Evolutionary conservation across 371 early-diverging fungal genomes (phyloP), one percentile per base, ranked within the genome.

Genomic region (Rhizomucor pusillus): DNA sequence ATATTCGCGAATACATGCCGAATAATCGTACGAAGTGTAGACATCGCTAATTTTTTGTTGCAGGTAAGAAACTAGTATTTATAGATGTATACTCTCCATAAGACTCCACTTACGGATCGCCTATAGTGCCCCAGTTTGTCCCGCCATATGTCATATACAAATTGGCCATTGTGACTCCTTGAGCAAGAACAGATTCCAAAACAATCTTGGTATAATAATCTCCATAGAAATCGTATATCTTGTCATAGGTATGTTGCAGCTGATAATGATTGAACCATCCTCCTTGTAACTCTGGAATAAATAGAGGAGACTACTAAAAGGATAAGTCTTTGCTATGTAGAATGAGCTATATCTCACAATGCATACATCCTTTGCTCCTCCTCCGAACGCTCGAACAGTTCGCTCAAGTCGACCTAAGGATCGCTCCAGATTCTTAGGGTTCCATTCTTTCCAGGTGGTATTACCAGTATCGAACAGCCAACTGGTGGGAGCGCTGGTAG

Each of bases 61-160:
- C 14, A 19, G n/a, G n/a, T 33, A 16, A 29, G 35, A 7, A 14
- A 37, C n/a, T n/a, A n/a, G n/a, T n/a, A n/a, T n/a, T n/a, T n/a
- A n/a, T n/a, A n/a, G n/a, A n/a, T n/a, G 2, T 24, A 23, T 41
- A 37, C 39, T 19, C 19, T 14, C 3, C 29, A 40, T 13, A 39
- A 22, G 13, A 7, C 16, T 29, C 29, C 0, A 79, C 81, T 77
- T 84, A 84, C 84, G 82, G 75, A 60, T 87, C 87, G 25, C 91
- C 91, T 3, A 91, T 39, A 0, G 88, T 82, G 7, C 91, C 91
- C 90, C 90, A 90, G 46, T 91, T 91, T 2, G 91, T 91, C 7
- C 91, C 91, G n/a, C 91, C 91, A 57, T 90, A 91, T 20, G 75
- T 74, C 83, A 89, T 91, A 65, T 91, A 90, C 35, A 86, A 57